Base-by-base conservation (phyloP, 2,329 filamentous ascomycete genomes). In the Tolypocladium guangdongense region DNA sequence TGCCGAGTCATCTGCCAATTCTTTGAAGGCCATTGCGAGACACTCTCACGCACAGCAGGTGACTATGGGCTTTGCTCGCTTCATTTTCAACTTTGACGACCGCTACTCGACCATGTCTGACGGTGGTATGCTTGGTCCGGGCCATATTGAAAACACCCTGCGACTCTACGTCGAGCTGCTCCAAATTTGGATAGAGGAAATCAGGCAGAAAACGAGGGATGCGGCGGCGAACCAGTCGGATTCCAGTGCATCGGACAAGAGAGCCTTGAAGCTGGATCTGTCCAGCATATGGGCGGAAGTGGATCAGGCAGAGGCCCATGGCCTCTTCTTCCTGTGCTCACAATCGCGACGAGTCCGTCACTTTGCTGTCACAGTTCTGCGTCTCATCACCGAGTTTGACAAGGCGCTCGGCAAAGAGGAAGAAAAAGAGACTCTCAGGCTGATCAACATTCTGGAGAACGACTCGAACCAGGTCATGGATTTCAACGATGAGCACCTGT, bases 31-130 rank as follows among this genome's bases (percentile, higher is more conserved):
- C 0, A 99, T 99, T 62, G 93, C 95, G 12, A 81, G 88, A 35
- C 93, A 99, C 64, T 88, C 87, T 8, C 88, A 96, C 69, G 91
- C 93, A 0, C 90, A 99, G 61, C 88, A 93, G 67, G 93, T 99
- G 3, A 96, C 91, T 0, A 96, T 95, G 70, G 92, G 93, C 0
- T 99, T 99, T 70, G 89, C 93, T 38, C 81, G 91, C 30, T 99
- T 97, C 70, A 99, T 99, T 52, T 99, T 99, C 74, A 96, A 93
- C 61, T 99, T 97, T 66, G 95, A 99, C 67, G 91, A 95, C 60
- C 84, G 91, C 27, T 99, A 99, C 68, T 90, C 92, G 1, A 97
- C 93, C 35, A 96, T 97, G 84, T 96, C 91, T 11, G 93, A 99
- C 64, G 93, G 95, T 35, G 93, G 93, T 2, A 93, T 99, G 85